A percentile compares a stretch with the other conserved stretches of the same genome.
These are phyloP conservation scores for Pleurotus tuoliensis DNA, from an alignment of 768 basidiomycete species.

Conservation along the genomic window DNA sequence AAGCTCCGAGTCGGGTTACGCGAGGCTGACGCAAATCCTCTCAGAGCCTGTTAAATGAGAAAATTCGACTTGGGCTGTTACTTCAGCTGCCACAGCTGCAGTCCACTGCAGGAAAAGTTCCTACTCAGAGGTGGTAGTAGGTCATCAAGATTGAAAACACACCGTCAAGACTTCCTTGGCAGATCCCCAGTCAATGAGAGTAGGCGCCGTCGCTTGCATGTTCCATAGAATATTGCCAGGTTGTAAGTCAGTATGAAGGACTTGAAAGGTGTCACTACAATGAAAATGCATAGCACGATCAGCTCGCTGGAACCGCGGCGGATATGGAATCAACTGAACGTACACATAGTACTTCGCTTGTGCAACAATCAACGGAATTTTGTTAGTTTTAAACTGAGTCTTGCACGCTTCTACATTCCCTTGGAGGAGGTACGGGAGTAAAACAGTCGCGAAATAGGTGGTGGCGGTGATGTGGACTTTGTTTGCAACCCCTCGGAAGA, in stretches of 20 bases:
- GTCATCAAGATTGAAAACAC: neutral
- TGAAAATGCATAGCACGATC: neutral
- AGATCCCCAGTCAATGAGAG: neutral
- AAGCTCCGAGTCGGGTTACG: too few species aligned
- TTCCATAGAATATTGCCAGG: neutral
- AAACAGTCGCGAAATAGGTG: neutral
- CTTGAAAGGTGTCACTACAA: neutral
- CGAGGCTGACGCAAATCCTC: too few species aligned
- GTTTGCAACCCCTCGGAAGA: neutral
- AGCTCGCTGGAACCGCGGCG: neutral
- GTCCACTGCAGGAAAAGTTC: too few species aligned
- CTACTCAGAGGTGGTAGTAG: neutral
- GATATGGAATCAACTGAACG: neutral
- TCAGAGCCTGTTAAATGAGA: too few species aligned
- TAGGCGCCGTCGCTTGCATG: neutral
- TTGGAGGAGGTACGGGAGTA: too few species aligned
- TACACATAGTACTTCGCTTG: neutral
- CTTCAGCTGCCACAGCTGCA: too few species aligned
- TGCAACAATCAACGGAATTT: neutral
- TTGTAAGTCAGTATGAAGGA: neutral
- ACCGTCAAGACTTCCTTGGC: neutral
- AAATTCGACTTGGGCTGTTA: too few species aligned
- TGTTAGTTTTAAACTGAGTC: neutral
- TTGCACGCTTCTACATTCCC: neutral
- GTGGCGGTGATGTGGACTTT: neutral